Evolutionary conservation across 2,329 filamentous ascomycete genomes (phyloP), one percentile per base, ranked within the genome.

Genomic region (Botrytis sinoallii): DNA sequence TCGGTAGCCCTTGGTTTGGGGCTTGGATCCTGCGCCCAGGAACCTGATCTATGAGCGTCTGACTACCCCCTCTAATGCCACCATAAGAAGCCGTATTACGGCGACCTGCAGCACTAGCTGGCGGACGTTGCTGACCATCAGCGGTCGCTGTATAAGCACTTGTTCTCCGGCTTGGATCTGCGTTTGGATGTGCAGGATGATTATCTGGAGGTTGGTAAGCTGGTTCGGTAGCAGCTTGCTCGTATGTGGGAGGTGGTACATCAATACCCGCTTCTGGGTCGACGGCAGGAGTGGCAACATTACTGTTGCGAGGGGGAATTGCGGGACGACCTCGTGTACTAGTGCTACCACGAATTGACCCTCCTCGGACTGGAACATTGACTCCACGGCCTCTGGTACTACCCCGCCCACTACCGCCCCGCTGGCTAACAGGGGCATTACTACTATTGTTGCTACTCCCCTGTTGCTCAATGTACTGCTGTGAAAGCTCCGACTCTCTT

Each of bases 391-490:
- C 44, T 46, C 48, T 64, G 5, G 42, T 57, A 22, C 48, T 38
- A 63, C 40, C 64, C 7, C 32, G 46, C 46, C 79, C 71, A 40
- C 74, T 77, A 76, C 77, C 81, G 75, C 73, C 78, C 72, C 78
- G 77, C 59, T 76, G 75, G 12, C 63, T 71, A 32, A 79, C 77
- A 12, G 80, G 77, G 18, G 80, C 75, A n/a, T 80, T 79, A 42
- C 78, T 76, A 20, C 42, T 32, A 20, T 38, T 61, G n/a, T 78
- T 80, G 32, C 77, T 83, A 81, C 9, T 84, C 83, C 84, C 87
- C 79, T 91, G 88, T 76, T 90, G 89, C 77, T 92, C 89, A 73
- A 94, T 92, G 77, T 87, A 92, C 75, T 90, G 89, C 79, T 92
- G 90, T 0, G 90, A 92, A 1, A 93, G 85, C 73, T 89, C 84